Evolutionary conservation across 805 yeast genomes (phyloP), one percentile per base, ranked within the genome.

Genomic region (Lachancea kluyveri): DNA sequence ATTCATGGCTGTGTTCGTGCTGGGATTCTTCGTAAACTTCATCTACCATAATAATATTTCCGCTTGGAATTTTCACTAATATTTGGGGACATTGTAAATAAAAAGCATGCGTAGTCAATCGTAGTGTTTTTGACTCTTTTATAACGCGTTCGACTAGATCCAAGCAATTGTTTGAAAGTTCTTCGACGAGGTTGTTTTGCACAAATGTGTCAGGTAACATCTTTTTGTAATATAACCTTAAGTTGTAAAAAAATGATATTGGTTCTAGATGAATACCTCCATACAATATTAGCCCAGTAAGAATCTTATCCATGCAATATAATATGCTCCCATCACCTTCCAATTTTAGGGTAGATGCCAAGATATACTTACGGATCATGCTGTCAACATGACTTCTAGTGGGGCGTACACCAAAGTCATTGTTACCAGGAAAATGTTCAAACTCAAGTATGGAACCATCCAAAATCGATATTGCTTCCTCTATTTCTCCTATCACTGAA

Each of bases 261-360:
- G 62, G 47, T 26, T 57, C 62, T 7, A 68, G 16, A 36, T 66
- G 69, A 17, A 63, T 45, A 1, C 68, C 70, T 10, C 77, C 77
- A 35, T 57, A 60, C 26, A 70, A 40, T 6, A 67, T 23, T 6
- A 70, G 37, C 0, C 68, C 69, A 57, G 67, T 62, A 1, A 69
- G 31, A 1, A 72, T 54, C 18, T 60, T 54, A 25, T 65, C 62
- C 29, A 63, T 59, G 4, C 68, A 42, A 2, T 32, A 24, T 3
- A 57, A 30, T 3, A 57, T 44, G 1, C 49, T 33, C 1, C 68
- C 62, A 43, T 70, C 72, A 35, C 67, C 73, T 1, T 41, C 35
- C 2, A 52, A 40, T 35, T 50, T 57, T 25, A 45, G 32, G 4
- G 60, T 40, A 4, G 37, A 33, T 2, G 69, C 67, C 10, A 62